Evolutionary conservation across 73 alveolate species (phyloP), one percentile per base, ranked within the genome.

Genomic region (Paraurostyla sp.): DNA sequence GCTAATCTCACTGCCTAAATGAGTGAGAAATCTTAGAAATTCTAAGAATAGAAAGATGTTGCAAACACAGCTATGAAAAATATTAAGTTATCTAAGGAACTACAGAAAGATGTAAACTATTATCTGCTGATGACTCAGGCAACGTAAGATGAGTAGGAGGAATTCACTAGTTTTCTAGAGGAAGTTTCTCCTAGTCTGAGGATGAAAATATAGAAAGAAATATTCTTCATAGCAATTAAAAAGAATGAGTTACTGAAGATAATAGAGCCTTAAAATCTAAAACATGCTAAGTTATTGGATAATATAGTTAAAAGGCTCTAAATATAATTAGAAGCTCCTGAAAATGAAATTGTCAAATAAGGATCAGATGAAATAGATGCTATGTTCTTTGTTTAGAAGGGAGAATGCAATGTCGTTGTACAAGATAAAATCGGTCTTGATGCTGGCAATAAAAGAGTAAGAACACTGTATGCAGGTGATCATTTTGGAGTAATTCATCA

Each of bases 1-100:
- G 93, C 93, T 6, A 65, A 50, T 7, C 71, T 85, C 0, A 48
- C 65, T 4, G 13, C 56, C 16, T 32, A 85, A 51, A 40, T 85
- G 81, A 85, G 71, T 82, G 65, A 85, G 30, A 85, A 85, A 52
- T 6, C 82, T 32, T 18, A 32, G 58, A 75, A 73, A 42, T 85
- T 48, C 48, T 30, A 85, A 56, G 88, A 71, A 27, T 46, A 85
- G 48, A 50, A 52, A 15, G 93, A 85, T 36, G n/a, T 49, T n/a
- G 88, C 93, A 0, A 85, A 85, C 35, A 85, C 87, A 40, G 82
- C 88, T 1, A 85, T 85, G 93, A 60, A 40, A 30, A 85, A 85
- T 42, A 73, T 85, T 7, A 85, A 65, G 22, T 75, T 85, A 0
- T 22, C 65, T 49, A 3, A 50, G 36, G 56, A 71, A 4, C 81